These are phyloP conservation scores for Aspergillus baeticus DNA, from an alignment of 495 filamentous ascomycete species.

Conservation along the genomic window DNA sequence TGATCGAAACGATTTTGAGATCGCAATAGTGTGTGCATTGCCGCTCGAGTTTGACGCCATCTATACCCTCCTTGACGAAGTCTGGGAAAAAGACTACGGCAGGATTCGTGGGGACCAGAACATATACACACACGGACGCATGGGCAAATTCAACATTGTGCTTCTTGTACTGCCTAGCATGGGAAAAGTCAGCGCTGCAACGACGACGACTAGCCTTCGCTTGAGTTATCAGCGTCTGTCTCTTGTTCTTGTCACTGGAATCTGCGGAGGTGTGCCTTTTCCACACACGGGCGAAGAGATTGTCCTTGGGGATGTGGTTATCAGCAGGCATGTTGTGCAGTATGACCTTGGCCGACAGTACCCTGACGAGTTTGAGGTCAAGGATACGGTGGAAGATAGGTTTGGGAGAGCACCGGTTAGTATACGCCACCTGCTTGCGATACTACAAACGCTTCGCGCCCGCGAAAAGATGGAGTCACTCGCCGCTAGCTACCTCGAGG, in stretches of 20 bases:
- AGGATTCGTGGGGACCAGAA: conserved; percentile 24
- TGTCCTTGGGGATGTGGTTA: conserved; percentile 43
- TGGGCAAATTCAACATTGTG: conserved; percentile 31
- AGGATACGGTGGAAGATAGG: conserved; percentile 22
- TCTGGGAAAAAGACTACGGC: conserved; percentile 25
- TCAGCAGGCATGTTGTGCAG: conserved; percentile 35
- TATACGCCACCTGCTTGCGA: conserved; percentile 24
- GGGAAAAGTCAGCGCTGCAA: conserved; percentile 28
- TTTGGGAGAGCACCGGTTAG: conserved; percentile 23
- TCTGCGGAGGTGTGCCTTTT: conserved; percentile 27
- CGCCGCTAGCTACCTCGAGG: not conserved
- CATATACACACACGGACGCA: conserved; percentile 9
- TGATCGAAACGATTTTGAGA: conserved; percentile 18
- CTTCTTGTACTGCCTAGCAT: conserved; percentile 23
- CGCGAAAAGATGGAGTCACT: not conserved
- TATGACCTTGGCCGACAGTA: conserved; percentile 34
- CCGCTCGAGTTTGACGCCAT: conserved; percentile 33
- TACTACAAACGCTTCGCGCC: not conserved
- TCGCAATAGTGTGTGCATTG: conserved; percentile 40
- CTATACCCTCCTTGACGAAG: conserved; percentile 17
- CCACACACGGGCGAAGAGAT: conserved; percentile 14
- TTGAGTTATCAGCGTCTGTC: conserved; percentile 23
- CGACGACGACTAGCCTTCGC: conserved; percentile 21
- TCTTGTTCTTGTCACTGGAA: conserved; percentile 23
- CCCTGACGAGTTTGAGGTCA: conserved; percentile 18